Evolutionary conservation across 768 basidiomycete species (phyloP), one percentile per base, ranked within the genome.

Genomic region (Mycena vitilis): DNA sequence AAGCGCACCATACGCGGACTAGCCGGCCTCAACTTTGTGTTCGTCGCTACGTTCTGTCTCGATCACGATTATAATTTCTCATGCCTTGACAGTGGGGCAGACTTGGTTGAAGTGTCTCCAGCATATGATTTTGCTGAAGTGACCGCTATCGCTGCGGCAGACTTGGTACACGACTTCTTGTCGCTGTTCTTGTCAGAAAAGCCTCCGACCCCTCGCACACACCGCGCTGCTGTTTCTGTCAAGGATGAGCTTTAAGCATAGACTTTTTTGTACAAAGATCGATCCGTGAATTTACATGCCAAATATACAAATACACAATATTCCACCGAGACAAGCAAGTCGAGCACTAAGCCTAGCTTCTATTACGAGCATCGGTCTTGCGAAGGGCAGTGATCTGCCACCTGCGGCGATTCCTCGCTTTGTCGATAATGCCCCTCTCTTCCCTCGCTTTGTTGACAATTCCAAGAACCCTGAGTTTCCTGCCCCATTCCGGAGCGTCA

Each of bases 1-100:
- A 94, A 94, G 73, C 86, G 91, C 42, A 92, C 94, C 72, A 83
- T 95, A 58, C 87, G 94, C 66, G 94, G 94, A 16, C 83, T 95
- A 15, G 87, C 87, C 2, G 93, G 93, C 6, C 80, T 95, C 40
- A 93, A 94, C 75, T 89, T 94, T 64, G 88, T 95, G 93, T 93
- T 80, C 54, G 89, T 73, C 22, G 38, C 49, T n/a, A 36, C 12
- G 37, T 45, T 23, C 42, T 25, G 15, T 52, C 40, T 22, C 23
- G 45, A 40, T 40, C 7, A 40, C 8, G 38, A 23, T 45, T 40
- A 16, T 42, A 47, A 37, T 48, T 62, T 47, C 13, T 34, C n/a
- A 64, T 57, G 37, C 11, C 53, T 1, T 44, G 52, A 15, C 73
- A 90, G 91, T 40, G 92, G 91, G 37, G 88, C 87, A 10, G 91